Base-by-base conservation (phyloP, 2,329 filamentous ascomycete genomes). In the Teratosphaeria zuluensis region DNA sequence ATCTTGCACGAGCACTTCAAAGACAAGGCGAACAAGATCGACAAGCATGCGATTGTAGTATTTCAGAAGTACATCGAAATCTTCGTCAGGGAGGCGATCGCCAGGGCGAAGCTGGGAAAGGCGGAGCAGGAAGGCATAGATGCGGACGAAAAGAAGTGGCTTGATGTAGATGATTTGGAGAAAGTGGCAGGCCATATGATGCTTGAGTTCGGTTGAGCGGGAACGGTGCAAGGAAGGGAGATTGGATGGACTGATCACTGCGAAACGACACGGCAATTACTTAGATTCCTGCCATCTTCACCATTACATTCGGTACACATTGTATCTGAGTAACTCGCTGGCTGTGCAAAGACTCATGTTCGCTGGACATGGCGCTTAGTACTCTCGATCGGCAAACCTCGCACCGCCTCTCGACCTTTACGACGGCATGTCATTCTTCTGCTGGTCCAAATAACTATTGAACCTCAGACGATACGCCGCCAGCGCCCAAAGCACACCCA, bases 1-100 rank as follows among this genome's bases (percentile, higher is more conserved):
- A 76, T 96, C 3, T 77, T 96, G 35, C 87, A 95, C 70, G 84
- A 92, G 66, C 84, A 88, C 70, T 96, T 96, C 69, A 79, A 78
- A 53, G 76, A 87, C 65, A 82, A 87, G 54, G 81, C 82, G 58
- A 92, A 88, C 28, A 81, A 87, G 64, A 85, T 96, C 63, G 85
- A 86, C 7, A 86, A 84, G 66, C 88, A 91, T 68, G 90, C 90
- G 3, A 89, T 92, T 70, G 80, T 77, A 6, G 83, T 91, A 1
- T 82, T 92, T 59, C 87, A 85, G 14, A 90, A 87, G 75, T 97
- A 97, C 71, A 81, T 96, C 73, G 90, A 96, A 73, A 84, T 92
- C 0, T 97, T 96, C 75, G 88, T 96, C 56, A 81, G 88, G 62
- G 92, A 97, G 76, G 90, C 90, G 1, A 85, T 97, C 70, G 90